phyloP scores from a whole-genome alignment of 495 filamentous ascomycete species.

The Chaetomidium leptoderma region DNA sequence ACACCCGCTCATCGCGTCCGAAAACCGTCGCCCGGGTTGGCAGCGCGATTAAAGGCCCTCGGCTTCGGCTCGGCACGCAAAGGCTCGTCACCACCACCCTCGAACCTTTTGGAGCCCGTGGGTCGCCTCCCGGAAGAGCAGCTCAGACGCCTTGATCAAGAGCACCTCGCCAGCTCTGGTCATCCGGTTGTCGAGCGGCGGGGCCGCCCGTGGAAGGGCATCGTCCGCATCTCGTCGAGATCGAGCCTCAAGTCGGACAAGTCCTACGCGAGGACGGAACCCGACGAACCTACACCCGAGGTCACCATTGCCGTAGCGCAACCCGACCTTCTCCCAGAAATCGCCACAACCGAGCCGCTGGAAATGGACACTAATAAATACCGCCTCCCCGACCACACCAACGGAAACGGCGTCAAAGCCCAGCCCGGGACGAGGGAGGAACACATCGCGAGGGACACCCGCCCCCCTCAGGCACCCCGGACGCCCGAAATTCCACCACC shows the following conservation, averaged over 20 bases:
- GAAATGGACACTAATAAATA: constrained; percentile 63
- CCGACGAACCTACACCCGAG: constrained; percentile 21
- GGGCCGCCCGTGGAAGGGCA: constrained; percentile 61
- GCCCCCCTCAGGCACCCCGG: constrained; percentile 25
- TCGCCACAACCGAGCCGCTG: constrained; percentile 37
- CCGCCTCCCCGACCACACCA: constrained; percentile 57
- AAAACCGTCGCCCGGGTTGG: constrained; percentile 67
- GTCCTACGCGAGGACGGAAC: constrained; percentile 18
- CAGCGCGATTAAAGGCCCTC: constrained; percentile 70
- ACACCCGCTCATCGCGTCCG: constrained; percentile 36
- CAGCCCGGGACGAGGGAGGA: constrained; percentile 48
- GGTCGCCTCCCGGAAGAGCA: constrained; percentile 73
- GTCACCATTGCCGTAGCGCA: constrained; percentile 12
- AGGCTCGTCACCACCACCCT: constrained; percentile 37
- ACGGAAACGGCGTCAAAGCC: constrained; percentile 57
- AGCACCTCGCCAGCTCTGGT: constrained; percentile 54
- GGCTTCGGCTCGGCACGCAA: constrained; percentile 51
- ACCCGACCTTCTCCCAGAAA: constrained; percentile 44
- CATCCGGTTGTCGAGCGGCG: constrained; percentile 51
- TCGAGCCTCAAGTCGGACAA: constrained; percentile 34
- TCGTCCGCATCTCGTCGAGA: constrained; percentile 38
- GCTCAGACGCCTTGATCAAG: constrained; percentile 61
- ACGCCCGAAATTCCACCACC: constrained; percentile 35
- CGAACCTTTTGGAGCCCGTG: constrained; percentile 46
- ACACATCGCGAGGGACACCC: constrained; percentile 47